These are phyloP conservation scores for Globisporangium heterothallicum DNA, from an alignment of 352 stramenopile species.

Conservation along the genomic window DNA sequence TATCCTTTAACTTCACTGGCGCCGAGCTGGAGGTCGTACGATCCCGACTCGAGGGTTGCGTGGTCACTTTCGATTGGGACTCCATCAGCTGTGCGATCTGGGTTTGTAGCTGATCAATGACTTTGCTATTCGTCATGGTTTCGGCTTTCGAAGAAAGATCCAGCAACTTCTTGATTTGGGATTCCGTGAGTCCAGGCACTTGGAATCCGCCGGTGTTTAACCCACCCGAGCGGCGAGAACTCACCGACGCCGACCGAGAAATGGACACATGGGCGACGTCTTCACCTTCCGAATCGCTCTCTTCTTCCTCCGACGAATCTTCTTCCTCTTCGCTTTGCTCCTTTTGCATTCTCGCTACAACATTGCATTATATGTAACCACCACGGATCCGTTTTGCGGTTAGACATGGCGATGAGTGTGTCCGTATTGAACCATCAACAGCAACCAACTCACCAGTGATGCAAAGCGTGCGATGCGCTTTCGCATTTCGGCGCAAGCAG, in stretches of 20 bases:
- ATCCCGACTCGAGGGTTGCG: constrained; percentile 16
- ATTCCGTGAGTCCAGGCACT: constrained; percentile 45
- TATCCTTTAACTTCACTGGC: constrained; percentile 60
- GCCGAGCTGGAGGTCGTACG: constrained; percentile 28
- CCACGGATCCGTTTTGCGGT: no score
- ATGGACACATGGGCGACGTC: constrained; percentile 25
- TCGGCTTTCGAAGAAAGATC: constrained; percentile 59
- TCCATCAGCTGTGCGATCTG: constrained; percentile 77
- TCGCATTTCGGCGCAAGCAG: constrained; percentile 69
- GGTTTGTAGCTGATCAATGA: constrained; percentile 57
- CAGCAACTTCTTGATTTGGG: constrained; percentile 66
- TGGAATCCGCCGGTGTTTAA: constrained; percentile 19
- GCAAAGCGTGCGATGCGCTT: constrained; percentile 62
- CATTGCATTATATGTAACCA: neutral
- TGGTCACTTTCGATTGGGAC: constrained; percentile 22
- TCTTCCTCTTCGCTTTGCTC: constrained; percentile 48
- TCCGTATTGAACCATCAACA: no score
- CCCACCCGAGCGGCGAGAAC: constrained; percentile 8
- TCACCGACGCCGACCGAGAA: constrained; percentile 14
- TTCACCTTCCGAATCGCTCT: constrained; percentile 72
- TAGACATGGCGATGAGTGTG: no score
- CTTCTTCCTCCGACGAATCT: constrained; percentile 54
- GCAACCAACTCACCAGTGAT: constrained; percentile 58
- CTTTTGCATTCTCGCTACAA: constrained; percentile 48
- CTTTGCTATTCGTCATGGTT: constrained; percentile 32